Evolutionary conservation across 1,284 basidiomycete genomes (phyloP).

Genomic region (Ustilago loliicola): DNA sequence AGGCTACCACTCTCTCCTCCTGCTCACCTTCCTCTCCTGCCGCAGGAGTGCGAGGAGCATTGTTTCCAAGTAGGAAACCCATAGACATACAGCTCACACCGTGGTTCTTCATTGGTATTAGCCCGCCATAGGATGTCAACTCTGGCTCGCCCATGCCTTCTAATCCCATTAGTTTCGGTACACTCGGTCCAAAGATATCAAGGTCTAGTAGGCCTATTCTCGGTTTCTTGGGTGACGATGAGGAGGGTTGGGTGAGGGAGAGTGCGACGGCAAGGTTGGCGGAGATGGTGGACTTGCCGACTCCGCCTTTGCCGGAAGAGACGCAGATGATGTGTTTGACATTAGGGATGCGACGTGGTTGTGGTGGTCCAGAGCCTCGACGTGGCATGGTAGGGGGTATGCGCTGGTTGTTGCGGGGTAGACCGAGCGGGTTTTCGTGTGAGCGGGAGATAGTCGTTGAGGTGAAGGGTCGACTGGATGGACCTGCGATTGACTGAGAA

Average conservation of each 20-base stretch:
- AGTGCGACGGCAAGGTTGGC: conserved; percentile 87
- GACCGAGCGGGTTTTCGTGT: conserved; percentile 66
- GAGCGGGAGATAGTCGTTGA: conserved; percentile 9
- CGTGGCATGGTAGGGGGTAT: conserved; percentile 64
- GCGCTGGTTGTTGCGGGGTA: conserved; percentile 64
- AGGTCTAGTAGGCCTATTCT: conserved; percentile 90
- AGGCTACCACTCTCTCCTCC: conserved; percentile 77
- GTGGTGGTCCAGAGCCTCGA: conserved; percentile 70
- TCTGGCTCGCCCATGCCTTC: conserved; percentile 84
- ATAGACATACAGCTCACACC: conserved; percentile 96
- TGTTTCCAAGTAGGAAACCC: conserved; percentile 77
- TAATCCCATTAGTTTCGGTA: conserved; percentile 95
- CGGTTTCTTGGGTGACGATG: conserved; percentile 35
- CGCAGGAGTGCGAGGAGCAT: neutral
- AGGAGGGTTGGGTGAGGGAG: conserved; percentile 31
- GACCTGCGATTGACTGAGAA: neutral
- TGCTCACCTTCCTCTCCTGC: conserved; percentile 1
- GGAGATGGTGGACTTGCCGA: conserved; percentile 94
- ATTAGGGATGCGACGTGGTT: conserved; percentile 73
- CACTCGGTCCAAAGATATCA: conserved; percentile 94
- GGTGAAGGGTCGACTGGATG: conserved; percentile 7
- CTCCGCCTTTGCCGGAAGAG: conserved; percentile 94
- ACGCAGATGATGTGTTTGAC: conserved; percentile 81
- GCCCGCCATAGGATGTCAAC: conserved; percentile 77
- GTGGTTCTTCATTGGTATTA: conserved; percentile 89